Percentiles rank a stretch among this genome's conserved stretches.
Conservation (phyloP, 1,284 basidiomycete genomes). For the Microbotryum saponariae region DNA sequence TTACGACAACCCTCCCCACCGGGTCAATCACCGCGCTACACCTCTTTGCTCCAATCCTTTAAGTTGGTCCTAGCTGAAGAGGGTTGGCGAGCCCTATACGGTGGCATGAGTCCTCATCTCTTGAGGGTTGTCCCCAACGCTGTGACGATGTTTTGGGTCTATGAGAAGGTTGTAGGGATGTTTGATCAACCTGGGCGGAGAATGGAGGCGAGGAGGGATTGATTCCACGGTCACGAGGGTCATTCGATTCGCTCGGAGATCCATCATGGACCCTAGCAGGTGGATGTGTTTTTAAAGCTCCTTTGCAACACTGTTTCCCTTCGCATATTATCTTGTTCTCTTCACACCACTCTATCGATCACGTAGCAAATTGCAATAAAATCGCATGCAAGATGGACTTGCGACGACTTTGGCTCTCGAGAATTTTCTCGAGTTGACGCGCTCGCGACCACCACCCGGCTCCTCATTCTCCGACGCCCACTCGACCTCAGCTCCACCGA, state of each 20-base stretch:
- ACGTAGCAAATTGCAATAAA: too few species aligned
- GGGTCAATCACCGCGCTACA: conserved; percentile 58
- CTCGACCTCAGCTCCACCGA: too few species aligned
- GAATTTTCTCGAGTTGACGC: too few species aligned
- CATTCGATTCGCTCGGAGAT: background rate
- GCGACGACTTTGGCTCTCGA: too few species aligned
- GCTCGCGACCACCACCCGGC: too few species aligned
- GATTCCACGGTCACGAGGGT: background rate
- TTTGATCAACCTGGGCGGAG: conserved; percentile 24
- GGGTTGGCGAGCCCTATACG: conserved; percentile 75
- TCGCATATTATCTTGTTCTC: too few species aligned
- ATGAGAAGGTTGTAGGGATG: conserved; percentile 39
- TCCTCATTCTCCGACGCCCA: too few species aligned
- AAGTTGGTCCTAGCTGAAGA: conserved; percentile 82
- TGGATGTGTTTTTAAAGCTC: too few species aligned
- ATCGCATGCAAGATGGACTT: too few species aligned
- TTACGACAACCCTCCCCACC: conserved; percentile 67
- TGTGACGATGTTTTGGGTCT: conserved; percentile 79
- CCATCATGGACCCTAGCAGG: background rate
- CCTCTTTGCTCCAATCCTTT: conserved; percentile 76
- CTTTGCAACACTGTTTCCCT: background rate
- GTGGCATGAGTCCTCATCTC: conserved; percentile 87
- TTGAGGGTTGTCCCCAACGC: conserved; percentile 97
- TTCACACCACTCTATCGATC: too few species aligned
- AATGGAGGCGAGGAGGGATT: too few species aligned